These are phyloP conservation scores for Panicum virgatum DNA, from an alignment of 202 grass and related monocot species.

Conservation along the genomic window DNA sequence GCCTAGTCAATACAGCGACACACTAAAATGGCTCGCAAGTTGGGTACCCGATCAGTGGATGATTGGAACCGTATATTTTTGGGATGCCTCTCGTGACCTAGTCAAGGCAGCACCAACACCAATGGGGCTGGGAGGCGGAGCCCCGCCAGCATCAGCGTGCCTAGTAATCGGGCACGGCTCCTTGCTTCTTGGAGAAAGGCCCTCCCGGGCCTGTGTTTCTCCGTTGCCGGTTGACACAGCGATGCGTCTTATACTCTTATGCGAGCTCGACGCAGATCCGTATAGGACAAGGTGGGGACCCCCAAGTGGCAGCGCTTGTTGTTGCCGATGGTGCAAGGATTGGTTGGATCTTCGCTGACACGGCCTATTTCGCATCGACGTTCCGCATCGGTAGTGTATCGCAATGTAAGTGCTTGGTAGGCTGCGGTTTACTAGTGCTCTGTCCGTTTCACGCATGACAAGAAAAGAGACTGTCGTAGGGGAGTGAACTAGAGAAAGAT, in stretches of 20 bases:
- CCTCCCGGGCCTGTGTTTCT: neutral
- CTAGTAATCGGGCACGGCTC: neutral
- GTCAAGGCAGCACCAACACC: neutral
- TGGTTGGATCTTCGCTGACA: slow-evolving; percentile 12
- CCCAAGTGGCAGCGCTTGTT: neutral
- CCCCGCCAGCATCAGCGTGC: neutral
- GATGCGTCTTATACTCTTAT: slow-evolving; percentile 31
- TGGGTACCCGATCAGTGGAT: too few species aligned
- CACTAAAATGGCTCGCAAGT: too few species aligned
- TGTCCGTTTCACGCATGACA: too few species aligned
- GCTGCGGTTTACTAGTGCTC: too few species aligned
- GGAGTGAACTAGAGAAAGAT: neutral
- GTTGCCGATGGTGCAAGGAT: neutral
- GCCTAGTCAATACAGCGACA: too few species aligned
- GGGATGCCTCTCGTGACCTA: neutral
- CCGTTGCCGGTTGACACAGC: neutral
- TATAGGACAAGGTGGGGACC: neutral
- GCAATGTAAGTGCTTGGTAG: too few species aligned
- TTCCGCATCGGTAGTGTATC: too few species aligned
- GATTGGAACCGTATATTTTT: too few species aligned
- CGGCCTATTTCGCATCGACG: too few species aligned
- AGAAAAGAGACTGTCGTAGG: too few species aligned
- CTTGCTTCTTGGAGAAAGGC: slow-evolving; percentile 30
- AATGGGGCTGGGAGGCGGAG: neutral
- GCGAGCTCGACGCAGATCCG: neutral